Evolutionary conservation across 495 filamentous ascomycete genomes (phyloP).

Genomic region (Penicillium silybi): DNA sequence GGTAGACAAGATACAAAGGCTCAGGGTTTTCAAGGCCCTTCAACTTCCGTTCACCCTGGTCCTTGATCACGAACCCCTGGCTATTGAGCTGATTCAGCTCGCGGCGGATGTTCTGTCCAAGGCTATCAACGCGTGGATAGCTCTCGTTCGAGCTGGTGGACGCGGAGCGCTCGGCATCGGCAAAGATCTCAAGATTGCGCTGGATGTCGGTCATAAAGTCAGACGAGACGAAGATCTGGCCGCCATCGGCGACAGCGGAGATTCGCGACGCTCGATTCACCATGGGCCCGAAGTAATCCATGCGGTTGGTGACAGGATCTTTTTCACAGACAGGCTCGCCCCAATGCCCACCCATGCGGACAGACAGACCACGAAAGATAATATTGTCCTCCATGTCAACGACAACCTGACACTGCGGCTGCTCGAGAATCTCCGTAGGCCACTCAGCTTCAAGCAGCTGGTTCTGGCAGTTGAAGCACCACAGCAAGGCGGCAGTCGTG

Average conservation of each 20-base stretch:
- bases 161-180: conserved; percentile 66
- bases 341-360: conserved; percentile 97
- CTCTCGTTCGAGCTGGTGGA: conserved; percentile 71
- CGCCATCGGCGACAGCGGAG: conserved; percentile 90
- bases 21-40: conserved; percentile 98
- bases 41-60: conserved; percentile 86
- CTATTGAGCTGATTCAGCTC: conserved; percentile 84
- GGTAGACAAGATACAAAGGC: conserved; percentile 89
- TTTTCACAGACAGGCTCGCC: conserved; percentile 90
- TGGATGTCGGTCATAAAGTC: conserved; percentile 97
- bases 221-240: conserved; percentile 92
- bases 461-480: conserved; percentile 92
- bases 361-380: conserved; percentile 89
- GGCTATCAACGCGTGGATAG: conserved; percentile 51
- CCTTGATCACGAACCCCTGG: conserved; percentile 95
- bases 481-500: conserved; percentile 85
- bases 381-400: conserved; percentile 79
- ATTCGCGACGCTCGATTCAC: conserved; percentile 95
- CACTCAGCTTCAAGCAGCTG: conserved; percentile 83
- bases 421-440: conserved; percentile 88
- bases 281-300: conserved; percentile 99
- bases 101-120: conserved; percentile 66
- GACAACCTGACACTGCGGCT: conserved; percentile 75
- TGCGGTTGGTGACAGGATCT: conserved; percentile 92
- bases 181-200: conserved; percentile 79